Conservation (phyloP, 306 rosid species). For the Hippophae tibetana region DNA sequence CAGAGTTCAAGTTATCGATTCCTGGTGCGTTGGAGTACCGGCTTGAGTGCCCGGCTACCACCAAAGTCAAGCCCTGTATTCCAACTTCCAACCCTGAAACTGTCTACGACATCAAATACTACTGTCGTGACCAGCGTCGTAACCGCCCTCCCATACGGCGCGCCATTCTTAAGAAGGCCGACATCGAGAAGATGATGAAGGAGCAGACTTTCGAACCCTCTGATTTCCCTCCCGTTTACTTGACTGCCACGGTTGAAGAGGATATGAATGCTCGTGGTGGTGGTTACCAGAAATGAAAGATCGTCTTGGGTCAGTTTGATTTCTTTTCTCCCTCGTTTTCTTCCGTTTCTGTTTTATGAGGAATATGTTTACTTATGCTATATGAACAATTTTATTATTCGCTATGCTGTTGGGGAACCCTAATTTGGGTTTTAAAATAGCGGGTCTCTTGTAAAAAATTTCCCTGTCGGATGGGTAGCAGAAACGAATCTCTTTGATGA, state of each 20-base stretch:
- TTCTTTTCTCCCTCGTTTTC: not conserved
- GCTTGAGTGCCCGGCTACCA: constrained; percentile 59
- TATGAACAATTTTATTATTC: not conserved
- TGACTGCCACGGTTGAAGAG: constrained; percentile 46
- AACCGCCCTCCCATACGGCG: constrained; percentile 83
- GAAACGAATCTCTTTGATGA: too few species aligned
- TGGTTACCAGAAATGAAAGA: constrained; percentile 57
- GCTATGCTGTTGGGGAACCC: not conserved
- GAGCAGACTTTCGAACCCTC: constrained; percentile 40
- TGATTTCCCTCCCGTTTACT: constrained; percentile 70
- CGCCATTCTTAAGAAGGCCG: constrained; percentile 53
- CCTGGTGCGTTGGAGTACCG: constrained; percentile 76
- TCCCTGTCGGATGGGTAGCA: too few species aligned
- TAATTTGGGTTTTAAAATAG: not conserved
- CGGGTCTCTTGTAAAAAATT: too few species aligned
- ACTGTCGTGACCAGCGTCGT: constrained; percentile 79
- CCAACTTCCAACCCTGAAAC: constrained; percentile 76
- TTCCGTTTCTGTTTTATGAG: not conserved
- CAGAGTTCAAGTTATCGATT: constrained; percentile 54
- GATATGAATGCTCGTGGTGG: constrained; percentile 65
- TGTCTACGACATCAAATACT: constrained; percentile 83
- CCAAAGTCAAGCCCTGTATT: constrained; percentile 30
- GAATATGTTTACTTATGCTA: not conserved
- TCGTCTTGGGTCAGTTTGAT: constrained; percentile 14
- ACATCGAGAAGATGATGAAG: constrained; percentile 45